Conservation (phyloP, 495 filamentous ascomycete species). For the Neurospora sp. region DNA sequence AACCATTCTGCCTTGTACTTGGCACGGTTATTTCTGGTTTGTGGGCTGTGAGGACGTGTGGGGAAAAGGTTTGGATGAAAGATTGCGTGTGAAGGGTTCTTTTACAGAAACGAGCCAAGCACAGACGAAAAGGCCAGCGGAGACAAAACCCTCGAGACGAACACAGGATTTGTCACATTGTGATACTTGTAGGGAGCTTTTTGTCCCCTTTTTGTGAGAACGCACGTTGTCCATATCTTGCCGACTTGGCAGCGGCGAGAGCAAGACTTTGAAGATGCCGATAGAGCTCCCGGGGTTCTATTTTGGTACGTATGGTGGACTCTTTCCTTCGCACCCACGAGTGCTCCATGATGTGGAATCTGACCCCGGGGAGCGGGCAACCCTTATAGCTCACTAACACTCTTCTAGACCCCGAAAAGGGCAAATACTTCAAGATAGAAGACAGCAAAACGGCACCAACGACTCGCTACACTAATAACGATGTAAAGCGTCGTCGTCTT, state of each 20-base stretch:
- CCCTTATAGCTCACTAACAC: not conserved
- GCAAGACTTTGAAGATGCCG: not conserved
- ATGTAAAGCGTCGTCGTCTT: slow-evolving; percentile 30
- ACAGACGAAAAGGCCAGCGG: not conserved
- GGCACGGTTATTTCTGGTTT: not conserved
- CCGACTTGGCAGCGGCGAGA: not conserved
- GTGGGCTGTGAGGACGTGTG: not conserved
- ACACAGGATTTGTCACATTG: not conserved
- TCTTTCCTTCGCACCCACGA: not conserved
- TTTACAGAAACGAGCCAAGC: not conserved
- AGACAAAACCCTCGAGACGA: not conserved
- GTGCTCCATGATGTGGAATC: not conserved
- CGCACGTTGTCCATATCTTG: not conserved
- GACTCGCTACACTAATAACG: slow-evolving; percentile 23
- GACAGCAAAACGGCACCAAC: slow-evolving; percentile 24
- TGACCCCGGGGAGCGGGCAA: not conserved
- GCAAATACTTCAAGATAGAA: slow-evolving; percentile 41
- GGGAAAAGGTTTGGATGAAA: not conserved
- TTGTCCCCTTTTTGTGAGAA: not conserved
- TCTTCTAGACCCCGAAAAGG: slow-evolving; percentile 27
- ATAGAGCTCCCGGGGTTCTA: not conserved
- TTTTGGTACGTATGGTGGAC: not conserved
- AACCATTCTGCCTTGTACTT: not conserved
- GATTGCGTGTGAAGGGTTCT: not conserved
- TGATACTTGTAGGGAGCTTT: not conserved